Evolutionary conservation across 1,284 basidiomycete genomes (phyloP).

Genomic region (Leccinum subspadiceum): DNA sequence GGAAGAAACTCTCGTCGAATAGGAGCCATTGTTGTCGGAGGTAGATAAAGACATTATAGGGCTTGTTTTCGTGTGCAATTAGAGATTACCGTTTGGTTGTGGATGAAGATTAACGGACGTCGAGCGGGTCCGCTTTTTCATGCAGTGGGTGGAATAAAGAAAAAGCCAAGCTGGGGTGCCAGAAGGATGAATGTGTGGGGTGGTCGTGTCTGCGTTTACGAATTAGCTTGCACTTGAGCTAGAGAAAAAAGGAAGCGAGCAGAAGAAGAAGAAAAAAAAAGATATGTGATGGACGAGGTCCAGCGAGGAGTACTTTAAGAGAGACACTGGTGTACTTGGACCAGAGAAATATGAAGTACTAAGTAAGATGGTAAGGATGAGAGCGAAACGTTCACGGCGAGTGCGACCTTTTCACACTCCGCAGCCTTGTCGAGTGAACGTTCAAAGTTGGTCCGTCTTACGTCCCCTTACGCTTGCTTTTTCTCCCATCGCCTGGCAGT

Average conservation of each 20-base stretch:
- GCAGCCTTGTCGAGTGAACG: conserved; percentile 25
- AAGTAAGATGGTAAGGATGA: conserved; percentile 49
- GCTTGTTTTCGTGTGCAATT: conserved; percentile 68
- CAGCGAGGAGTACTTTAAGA: conserved; percentile 35
- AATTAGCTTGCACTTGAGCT: conserved; percentile 35
- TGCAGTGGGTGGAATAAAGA: conserved; percentile 31
- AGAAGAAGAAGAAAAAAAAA: conserved; percentile 26
- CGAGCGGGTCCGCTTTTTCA: conserved; percentile 30
- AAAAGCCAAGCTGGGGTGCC: conserved; percentile 16
- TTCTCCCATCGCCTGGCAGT: not conserved
- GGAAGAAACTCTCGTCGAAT: conserved; percentile 73
- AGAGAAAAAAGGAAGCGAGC: conserved; percentile 14
- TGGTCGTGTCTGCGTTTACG: conserved; percentile 33
- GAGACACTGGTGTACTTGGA: conserved; percentile 33
- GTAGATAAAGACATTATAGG: conserved; percentile 86
- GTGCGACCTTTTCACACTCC: conserved; percentile 42
- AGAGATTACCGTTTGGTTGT: conserved; percentile 66
- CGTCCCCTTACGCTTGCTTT: not conserved
- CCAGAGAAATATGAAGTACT: conserved; percentile 42
- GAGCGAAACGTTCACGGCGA: conserved; percentile 34
- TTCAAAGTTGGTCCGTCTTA: conserved; percentile 7
- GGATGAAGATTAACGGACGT: conserved; percentile 45
- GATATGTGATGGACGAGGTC: conserved; percentile 34
- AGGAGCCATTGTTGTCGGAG: conserved; percentile 72
- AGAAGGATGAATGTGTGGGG: conserved; percentile 22